Evolutionary conservation across 2,329 filamentous ascomycete species (phyloP).

Genomic region (Fusarium verrucosum): DNA sequence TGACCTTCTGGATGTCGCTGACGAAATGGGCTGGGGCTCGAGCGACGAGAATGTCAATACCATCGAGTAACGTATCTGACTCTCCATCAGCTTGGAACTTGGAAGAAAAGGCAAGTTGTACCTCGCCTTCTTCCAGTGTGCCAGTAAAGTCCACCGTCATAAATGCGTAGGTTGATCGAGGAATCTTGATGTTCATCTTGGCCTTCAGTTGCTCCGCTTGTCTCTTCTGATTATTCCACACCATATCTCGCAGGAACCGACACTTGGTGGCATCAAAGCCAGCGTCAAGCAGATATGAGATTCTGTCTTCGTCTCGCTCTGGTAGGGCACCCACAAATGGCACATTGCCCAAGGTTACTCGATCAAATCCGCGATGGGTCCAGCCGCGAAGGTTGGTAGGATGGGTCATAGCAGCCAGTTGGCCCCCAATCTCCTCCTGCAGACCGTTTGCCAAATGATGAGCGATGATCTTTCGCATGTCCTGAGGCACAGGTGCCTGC

Average conservation of each 20-base stretch:
- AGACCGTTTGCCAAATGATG: slow-evolving; percentile 61
- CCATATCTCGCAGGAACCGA: slow-evolving; percentile 58
- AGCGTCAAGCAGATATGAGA: slow-evolving; percentile 64
- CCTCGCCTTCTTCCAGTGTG: slow-evolving; percentile 69
- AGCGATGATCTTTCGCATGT: slow-evolving; percentile 60
- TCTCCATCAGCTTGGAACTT: slow-evolving; percentile 67
- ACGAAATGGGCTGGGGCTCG: slow-evolving; percentile 74
- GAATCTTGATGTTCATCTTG: slow-evolving; percentile 69
- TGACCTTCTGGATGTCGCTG: slow-evolving; percentile 77
- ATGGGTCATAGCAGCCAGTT: slow-evolving; percentile 61
- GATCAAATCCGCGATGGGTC: slow-evolving; percentile 56
- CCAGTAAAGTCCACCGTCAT: slow-evolving; percentile 75
- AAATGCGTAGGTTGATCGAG: slow-evolving; percentile 67
- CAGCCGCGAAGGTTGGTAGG: slow-evolving; percentile 63
- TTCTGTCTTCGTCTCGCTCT: slow-evolving; percentile 57
- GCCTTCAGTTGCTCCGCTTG: slow-evolving; percentile 64
- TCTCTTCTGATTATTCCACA: slow-evolving; percentile 57
- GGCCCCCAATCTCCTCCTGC: slow-evolving; percentile 59
- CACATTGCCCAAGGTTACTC: slow-evolving; percentile 52
- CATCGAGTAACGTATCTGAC: slow-evolving; percentile 63
- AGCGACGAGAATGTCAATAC: slow-evolving; percentile 71
- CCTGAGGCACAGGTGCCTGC: slow-evolving; percentile 56
- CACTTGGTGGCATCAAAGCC: slow-evolving; percentile 66
- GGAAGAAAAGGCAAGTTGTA: slow-evolving; percentile 74
- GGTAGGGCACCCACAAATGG: slow-evolving; percentile 63